Base-by-base conservation (phyloP, 768 basidiomycete species). In the Mycena sanguinolenta region DNA sequence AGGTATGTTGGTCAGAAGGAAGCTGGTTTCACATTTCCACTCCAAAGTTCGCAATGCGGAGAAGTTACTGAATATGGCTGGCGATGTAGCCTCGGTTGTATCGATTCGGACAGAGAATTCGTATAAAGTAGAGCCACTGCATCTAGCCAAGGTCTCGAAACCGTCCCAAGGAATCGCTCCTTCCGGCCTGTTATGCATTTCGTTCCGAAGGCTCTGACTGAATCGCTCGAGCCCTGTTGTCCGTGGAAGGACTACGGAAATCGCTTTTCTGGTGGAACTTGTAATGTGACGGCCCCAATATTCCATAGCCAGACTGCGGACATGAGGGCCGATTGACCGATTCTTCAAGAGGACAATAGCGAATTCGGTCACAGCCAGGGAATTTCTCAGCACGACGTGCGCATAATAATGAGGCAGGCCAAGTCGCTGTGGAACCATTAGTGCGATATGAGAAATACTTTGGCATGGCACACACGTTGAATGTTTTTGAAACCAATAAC, bases 361-460 rank as follows among this genome's bases (percentile, higher is more conserved):
- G 27, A 52, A 28, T 10, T 28, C 16, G 50, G 25, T 3, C n/a
- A 49, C 25, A 63, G 23, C 3, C 2, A 0, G 0, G 42, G 4
- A 28, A 58, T 34, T 17, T 39, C 6, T 6, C 50, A 62, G 19
- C 32, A 58, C 10, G 49, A n/a, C n/a, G n/a, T n/a, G n/a, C n/a
- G n/a, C n/a, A n/a, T n/a, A n/a, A n/a, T n/a, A n/a, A n/a, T n/a
- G 30, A 7, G 67, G 67, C 19, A 69, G 60, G 25, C 32, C 61
- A 16, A 69, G 46, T 30, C 67, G 25, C 67, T 69, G 39, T 7
- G 58, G 17, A 21, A 54, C 23, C 3, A 34, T 27, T 25, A n/a
- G 25, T 13, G 30, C 27, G 4, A 21, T 3, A 44, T 9, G 6
- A 17, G 16, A 9, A 60, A n/a, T 30, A 12, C 17, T 23, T 34